Evolutionary conservation across 108 stramenopile genomes (phyloP).

Genomic region (Cyclostephanos invisitatus): DNA sequence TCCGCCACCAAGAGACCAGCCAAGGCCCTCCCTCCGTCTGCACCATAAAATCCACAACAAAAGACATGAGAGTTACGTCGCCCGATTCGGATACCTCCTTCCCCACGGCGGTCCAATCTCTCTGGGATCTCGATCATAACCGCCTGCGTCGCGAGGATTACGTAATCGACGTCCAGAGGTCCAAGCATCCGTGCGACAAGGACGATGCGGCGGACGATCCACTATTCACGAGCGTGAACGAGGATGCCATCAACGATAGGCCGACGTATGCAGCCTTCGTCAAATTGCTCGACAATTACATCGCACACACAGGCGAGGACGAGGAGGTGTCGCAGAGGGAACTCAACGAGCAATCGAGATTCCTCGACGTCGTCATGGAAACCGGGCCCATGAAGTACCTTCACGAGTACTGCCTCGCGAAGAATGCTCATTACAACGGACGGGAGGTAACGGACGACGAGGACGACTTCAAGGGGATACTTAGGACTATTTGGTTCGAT

Average conservation of each 20-base stretch:
- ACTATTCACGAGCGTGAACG: conserved; percentile 71
- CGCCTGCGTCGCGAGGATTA: conserved; percentile 76
- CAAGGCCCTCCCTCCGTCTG: background rate
- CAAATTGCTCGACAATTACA: conserved; percentile 86
- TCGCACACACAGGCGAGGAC: conserved; percentile 52
- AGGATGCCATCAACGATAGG: conserved; percentile 46
- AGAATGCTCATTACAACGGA: conserved; percentile 50
- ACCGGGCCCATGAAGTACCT: conserved; percentile 92
- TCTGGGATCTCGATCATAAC: conserved; percentile 91
- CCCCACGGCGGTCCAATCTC: conserved; percentile 66
- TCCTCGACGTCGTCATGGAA: conserved; percentile 76
- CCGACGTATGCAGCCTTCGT: conserved; percentile 84
- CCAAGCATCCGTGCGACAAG: conserved; percentile 81
- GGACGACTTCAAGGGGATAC: conserved; percentile 59
- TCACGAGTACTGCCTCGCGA: conserved; percentile 71
- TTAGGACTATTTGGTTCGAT: conserved; percentile 88
- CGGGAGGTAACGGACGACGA: conserved; percentile 49
- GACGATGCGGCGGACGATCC: conserved; percentile 83
- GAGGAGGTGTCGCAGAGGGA: conserved; percentile 71
- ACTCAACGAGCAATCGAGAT: conserved; percentile 61
- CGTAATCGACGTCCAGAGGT: conserved; percentile 80
- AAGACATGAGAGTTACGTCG: background rate
- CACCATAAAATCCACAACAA: background rate
- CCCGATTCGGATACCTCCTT: conserved; percentile 31
- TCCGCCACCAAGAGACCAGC: background rate